Evolutionary conservation across 2,329 filamentous ascomycete genomes (phyloP).

Genomic region (Colletotrichum graminicola): DNA sequence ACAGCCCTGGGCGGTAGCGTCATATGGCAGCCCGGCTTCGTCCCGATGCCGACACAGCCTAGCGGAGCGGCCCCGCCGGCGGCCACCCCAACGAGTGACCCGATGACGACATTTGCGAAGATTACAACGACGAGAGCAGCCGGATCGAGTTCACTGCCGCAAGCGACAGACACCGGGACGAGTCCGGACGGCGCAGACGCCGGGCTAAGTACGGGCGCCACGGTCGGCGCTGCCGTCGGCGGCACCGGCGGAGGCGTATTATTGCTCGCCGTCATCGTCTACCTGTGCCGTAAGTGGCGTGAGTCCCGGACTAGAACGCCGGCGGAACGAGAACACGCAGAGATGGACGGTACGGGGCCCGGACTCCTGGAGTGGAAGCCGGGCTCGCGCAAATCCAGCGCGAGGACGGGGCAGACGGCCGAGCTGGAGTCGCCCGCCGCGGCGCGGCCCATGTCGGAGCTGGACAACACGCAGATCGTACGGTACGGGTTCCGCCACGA

Average conservation of each 20-base stretch:
- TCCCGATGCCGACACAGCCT: constrained; percentile 41
- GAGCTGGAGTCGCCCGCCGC: neutral
- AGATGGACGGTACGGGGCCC: neutral
- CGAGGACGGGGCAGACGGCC: neutral
- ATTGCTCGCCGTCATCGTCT: constrained; percentile 42
- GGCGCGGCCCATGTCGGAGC: constrained; percentile 8
- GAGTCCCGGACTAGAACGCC: neutral
- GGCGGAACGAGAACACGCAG: neutral
- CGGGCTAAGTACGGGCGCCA: constrained; percentile 45
- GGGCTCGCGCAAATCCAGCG: neutral
- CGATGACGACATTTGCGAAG: constrained; percentile 15
- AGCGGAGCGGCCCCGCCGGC: constrained; percentile 3
- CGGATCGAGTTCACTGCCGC: constrained; percentile 1
- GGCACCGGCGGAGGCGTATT: constrained; percentile 42
- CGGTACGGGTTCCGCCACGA: neutral
- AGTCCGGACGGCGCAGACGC: neutral
- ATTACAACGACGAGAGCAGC: neutral
- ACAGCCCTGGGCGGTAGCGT: constrained; percentile 46
- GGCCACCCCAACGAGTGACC: neutral
- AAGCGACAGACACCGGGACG: neutral
- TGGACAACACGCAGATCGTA: neutral
- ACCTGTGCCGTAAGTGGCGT: constrained; percentile 44
- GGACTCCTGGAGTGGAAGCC: neutral
- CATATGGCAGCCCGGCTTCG: constrained; percentile 45
- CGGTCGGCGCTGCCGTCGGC: constrained; percentile 45